Evolutionary conservation across 1,284 basidiomycete species (phyloP), one percentile per base, ranked within the genome.

Genomic region (Fistulina hepatica): DNA sequence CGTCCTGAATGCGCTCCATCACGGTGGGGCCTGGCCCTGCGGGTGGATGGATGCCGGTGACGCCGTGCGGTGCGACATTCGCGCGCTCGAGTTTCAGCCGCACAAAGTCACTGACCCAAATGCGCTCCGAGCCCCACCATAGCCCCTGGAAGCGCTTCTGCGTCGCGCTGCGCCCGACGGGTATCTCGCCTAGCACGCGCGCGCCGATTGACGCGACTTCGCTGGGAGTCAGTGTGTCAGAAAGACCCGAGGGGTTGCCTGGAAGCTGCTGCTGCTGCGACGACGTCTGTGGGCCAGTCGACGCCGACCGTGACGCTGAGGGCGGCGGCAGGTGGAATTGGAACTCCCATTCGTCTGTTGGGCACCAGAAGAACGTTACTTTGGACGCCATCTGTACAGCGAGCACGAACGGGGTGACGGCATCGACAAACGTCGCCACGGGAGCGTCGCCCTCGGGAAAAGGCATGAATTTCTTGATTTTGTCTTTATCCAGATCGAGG

Each of bases 41-140:
- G 1, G 81, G 73, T 2, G 75, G 57, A 6, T 65, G 57, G 34
- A 85, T 73, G 40, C 68, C 55, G 20, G 67, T 62, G 2, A 67
- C 64, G 19, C 80, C 81, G 27, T 64, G 49, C 6, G 80, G 78
- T 9, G 76, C 76, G 41, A 86, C 63, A 44, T 75, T 71, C 23
- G 63, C 59, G 21, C 83, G 69, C 1, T 74, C 67, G 22, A 80
- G 56, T 49, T 83, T 82, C 34, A 92, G 60, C n/a, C 86, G 72
- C 17, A 91, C 74, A 38, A 91, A 69, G 46, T 92, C 88, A 42
- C 83, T 82, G 6, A 70, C 62, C 88, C 88, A 92, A 39, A 92
- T 81, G n/a, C 84, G 71, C 53, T 92, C 89, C 1, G 79, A 72
- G 7, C 88, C 89, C 78, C 81, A 85, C 84, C 84, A 92, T 10